A percentile compares a stretch with the other conserved stretches of the same genome.
phyloP scores from a whole-genome alignment of 83 land plant species.

The Thuja plicata region DNA sequence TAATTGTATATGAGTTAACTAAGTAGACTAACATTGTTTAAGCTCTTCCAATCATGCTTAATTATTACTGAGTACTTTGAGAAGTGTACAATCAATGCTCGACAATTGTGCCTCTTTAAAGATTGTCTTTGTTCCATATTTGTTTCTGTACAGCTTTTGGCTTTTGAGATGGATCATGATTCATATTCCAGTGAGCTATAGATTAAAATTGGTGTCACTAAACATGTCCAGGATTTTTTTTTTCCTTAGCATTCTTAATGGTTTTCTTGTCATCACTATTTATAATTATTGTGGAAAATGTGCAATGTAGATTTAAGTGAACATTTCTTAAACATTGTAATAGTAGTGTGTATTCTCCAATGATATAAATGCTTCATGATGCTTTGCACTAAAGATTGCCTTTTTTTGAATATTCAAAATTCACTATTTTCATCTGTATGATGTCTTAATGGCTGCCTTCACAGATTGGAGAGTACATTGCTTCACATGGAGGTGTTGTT shows the following conservation, averaged over 20 bases:
- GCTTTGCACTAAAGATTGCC: background rate
- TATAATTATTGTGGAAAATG: background rate
- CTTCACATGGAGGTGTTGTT: constrained; percentile 93
- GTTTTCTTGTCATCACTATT: background rate
- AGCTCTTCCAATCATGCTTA: background rate
- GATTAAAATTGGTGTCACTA: background rate
- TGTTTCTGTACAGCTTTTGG: background rate
- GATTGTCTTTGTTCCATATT: background rate
- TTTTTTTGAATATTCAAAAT: background rate
- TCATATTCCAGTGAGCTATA: background rate
- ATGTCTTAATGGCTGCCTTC: background rate
- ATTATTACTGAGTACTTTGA: background rate
- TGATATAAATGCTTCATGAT: background rate
- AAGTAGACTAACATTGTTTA: background rate
- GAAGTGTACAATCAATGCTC: background rate
- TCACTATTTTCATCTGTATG: background rate
- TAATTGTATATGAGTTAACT: background rate
- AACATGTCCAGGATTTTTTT: background rate
- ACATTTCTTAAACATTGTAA: background rate
- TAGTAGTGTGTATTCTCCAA: background rate
- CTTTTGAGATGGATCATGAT: background rate
- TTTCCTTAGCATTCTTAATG: background rate
- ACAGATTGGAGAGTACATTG: constrained; percentile 92
- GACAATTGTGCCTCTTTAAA: background rate
- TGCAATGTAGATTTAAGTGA: background rate